These are phyloP conservation scores for Leccinum holopus DNA, from an alignment of 1,284 basidiomycete genomes.

Conservation along the genomic window DNA sequence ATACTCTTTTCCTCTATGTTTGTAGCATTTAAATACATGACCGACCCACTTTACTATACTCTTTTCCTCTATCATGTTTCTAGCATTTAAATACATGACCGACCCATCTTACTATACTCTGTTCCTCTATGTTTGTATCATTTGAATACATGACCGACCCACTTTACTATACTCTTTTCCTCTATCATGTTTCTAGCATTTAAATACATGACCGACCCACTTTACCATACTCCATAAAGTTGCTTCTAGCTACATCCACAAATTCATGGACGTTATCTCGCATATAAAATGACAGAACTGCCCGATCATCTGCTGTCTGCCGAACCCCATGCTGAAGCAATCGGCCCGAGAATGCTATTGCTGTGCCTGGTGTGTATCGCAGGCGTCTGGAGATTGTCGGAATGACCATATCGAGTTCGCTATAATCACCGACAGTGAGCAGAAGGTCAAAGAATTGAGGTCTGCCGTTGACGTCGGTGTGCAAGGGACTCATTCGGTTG, in stretches of 20 bases:
- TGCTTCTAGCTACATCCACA: background rate
- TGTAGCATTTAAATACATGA: too few species aligned
- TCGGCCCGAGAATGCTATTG: background rate
- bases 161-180: too few species aligned
- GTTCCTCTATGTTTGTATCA: too few species aligned
- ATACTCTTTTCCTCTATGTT: too few species aligned
- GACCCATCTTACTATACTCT: too few species aligned
- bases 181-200: too few species aligned
- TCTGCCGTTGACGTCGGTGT: background rate
- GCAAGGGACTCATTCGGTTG: background rate
- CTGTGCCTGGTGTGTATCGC: background rate
- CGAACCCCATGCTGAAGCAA: background rate
- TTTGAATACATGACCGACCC: too few species aligned
- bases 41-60: too few species aligned
- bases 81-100: too few species aligned
- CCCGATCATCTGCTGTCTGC: background rate
- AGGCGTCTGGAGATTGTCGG: background rate
- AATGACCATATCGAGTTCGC: background rate
- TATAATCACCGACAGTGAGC: background rate
- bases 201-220: too few species aligned
- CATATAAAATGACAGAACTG: background rate
- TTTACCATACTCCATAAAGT: too few species aligned
- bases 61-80: too few species aligned
- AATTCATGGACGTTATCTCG: background rate
- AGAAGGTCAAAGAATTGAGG: background rate